Evolutionary conservation across 305 asterid genomes (phyloP).

Genomic region (Solanum hybrid): DNA sequence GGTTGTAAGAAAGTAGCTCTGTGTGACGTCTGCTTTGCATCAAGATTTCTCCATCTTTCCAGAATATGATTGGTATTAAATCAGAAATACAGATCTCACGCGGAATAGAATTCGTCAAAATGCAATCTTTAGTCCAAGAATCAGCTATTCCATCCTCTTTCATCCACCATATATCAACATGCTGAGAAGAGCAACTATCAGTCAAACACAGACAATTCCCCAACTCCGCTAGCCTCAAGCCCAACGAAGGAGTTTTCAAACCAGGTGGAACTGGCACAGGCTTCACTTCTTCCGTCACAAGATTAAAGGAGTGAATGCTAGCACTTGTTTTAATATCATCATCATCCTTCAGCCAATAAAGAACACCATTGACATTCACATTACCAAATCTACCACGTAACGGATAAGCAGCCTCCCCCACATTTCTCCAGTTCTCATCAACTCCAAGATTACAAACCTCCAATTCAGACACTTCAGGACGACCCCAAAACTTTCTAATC

Average conservation of each 20-base stretch:
- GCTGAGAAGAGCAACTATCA: not conserved
- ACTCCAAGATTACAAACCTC: not conserved
- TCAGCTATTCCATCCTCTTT: not conserved
- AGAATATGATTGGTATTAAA: not conserved
- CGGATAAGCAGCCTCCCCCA: not conserved
- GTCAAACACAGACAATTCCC: not conserved
- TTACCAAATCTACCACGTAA: not conserved
- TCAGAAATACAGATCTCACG: not conserved
- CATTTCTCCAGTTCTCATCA: not conserved
- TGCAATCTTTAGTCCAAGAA: not conserved
- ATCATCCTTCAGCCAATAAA: not conserved
- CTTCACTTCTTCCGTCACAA: not conserved
- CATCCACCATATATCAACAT: not conserved
- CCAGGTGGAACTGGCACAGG: not conserved
- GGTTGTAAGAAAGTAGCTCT: not conserved
- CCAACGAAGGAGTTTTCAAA: not conserved
- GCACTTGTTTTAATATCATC: not conserved
- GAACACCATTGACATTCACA: not conserved
- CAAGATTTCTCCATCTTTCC: not conserved
- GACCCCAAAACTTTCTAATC: not conserved
- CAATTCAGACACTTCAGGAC: not conserved
- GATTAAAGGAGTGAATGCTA: not conserved
- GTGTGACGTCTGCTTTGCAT: not conserved
- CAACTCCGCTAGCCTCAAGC: not conserved
- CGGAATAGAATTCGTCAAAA: not conserved